These are phyloP conservation scores for Lasiodiplodia hormozganensis DNA, from an alignment of 2,329 filamentous ascomycete genomes.

Conservation along the genomic window DNA sequence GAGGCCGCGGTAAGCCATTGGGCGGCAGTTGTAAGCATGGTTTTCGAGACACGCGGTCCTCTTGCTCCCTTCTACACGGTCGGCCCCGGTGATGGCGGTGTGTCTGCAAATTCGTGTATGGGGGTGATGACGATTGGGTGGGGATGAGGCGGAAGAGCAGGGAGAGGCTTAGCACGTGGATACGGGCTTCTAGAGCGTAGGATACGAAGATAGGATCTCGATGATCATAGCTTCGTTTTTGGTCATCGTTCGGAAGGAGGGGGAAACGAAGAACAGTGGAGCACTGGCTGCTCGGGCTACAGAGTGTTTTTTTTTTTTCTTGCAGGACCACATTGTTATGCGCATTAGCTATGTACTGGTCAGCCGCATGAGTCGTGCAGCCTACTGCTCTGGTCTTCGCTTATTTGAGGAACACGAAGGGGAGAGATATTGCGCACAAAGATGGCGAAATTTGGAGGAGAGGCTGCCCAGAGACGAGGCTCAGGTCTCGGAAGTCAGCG, in stretches of 20 bases:
- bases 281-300: not conserved
- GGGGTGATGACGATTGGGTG: not conserved
- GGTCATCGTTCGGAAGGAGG: not conserved
- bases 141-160: not conserved
- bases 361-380: constrained; percentile 3
- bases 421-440: not conserved
- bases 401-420: constrained; percentile 11
- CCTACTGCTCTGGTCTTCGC: not conserved
- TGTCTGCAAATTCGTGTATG: not conserved
- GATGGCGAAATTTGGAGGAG: not conserved
- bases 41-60: not conserved
- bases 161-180: not conserved
- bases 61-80: not conserved
- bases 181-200: not conserved
- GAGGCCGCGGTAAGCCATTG: not conserved
- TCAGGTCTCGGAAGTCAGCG: not conserved
- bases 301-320: too few species aligned
- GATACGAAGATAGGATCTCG: constrained; percentile 9
- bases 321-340: not conserved
- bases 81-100: not conserved
- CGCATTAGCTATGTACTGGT: not conserved
- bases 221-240: not conserved
- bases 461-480: not conserved
- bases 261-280: not conserved
- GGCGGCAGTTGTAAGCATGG: not conserved